A percentile compares a stretch with the other conserved stretches of the same genome.
Conservation (phyloP, 495 filamentous ascomycete genomes). For the Durotheca rogersii region DNA sequence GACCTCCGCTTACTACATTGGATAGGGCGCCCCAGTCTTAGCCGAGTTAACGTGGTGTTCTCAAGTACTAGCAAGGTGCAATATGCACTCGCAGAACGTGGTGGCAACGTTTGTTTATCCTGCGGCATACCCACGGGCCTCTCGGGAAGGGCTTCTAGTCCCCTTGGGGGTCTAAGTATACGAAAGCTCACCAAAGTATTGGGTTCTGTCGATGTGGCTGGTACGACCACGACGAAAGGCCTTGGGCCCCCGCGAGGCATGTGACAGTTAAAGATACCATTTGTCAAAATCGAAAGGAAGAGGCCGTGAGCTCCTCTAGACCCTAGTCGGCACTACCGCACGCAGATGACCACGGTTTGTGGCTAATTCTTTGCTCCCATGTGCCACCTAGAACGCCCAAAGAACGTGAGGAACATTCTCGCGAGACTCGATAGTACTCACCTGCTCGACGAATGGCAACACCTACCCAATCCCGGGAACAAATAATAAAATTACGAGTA, state of each 20-base stretch:
- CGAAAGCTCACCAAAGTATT: constrained; percentile 1
- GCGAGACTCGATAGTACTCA: not conserved
- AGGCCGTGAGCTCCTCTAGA: not conserved
- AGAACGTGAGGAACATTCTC: not conserved
- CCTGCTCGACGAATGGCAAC: not conserved
- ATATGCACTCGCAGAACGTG: not conserved
- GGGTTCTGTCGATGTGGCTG: not conserved
- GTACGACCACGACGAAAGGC: not conserved
- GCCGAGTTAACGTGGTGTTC: not conserved
- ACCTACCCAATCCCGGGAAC: not conserved
- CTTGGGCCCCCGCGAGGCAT: not conserved
- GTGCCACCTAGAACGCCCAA: not conserved
- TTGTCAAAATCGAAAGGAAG: constrained; percentile 2
- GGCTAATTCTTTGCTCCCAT: not conserved
- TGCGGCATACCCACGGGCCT: constrained; percentile 12
- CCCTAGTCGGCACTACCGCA: not conserved
- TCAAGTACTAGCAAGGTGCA: not conserved
- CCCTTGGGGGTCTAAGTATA: constrained; percentile 3
- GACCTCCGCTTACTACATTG: constrained; percentile 22
- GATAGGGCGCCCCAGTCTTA: not conserved
- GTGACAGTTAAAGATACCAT: not conserved
- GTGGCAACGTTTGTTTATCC: constrained; percentile 18
- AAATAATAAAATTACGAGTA: not conserved
- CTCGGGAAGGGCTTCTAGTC: not conserved
- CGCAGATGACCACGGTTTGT: not conserved